Conservation (phyloP, 225 moss, liverwort and hornwort genomes). For the Marchantia polymorpha region DNA sequence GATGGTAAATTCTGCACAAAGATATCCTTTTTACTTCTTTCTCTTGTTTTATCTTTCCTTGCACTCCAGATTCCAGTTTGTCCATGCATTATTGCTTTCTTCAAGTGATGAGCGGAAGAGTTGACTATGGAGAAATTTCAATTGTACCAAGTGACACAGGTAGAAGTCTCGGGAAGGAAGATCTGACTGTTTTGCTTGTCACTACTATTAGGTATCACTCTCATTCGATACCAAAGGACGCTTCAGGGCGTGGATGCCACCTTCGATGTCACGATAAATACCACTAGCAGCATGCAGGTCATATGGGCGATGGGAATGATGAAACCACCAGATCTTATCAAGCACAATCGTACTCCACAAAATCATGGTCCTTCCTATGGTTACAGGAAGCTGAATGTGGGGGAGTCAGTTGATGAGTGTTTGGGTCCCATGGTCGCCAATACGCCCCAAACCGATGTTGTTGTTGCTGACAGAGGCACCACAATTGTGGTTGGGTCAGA, state of each 20-base stretch:
- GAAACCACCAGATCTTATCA: slow-evolving; percentile 64
- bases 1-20: slow-evolving; percentile 39
- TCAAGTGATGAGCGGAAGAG: not conserved
- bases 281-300: slow-evolving; percentile 59
- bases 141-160: not conserved
- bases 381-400: slow-evolving; percentile 51
- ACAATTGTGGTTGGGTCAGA: slow-evolving; percentile 73
- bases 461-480: slow-evolving; percentile 92
- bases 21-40: not conserved
- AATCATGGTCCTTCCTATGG: slow-evolving; percentile 75
- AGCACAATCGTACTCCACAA: slow-evolving; percentile 81
- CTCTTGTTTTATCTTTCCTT: too few species aligned
- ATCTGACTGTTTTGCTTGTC: slow-evolving; percentile 1
- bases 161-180: not conserved
- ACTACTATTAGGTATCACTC: slow-evolving; percentile 60
- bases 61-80: too few species aligned
- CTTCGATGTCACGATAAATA: slow-evolving; percentile 70
- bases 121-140: not conserved
- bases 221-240: slow-evolving; percentile 82
- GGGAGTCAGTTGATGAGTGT: slow-evolving; percentile 61
- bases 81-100: too few species aligned
- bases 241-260: slow-evolving; percentile 57
- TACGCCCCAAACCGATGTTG: slow-evolving; percentile 69
- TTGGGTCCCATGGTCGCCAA: slow-evolving; percentile 81
- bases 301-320: slow-evolving; percentile 91